Evolutionary conservation across 306 rosid genomes (phyloP), one percentile per base, ranked within the genome.

Genomic region (Acacia melanoxylon): DNA sequence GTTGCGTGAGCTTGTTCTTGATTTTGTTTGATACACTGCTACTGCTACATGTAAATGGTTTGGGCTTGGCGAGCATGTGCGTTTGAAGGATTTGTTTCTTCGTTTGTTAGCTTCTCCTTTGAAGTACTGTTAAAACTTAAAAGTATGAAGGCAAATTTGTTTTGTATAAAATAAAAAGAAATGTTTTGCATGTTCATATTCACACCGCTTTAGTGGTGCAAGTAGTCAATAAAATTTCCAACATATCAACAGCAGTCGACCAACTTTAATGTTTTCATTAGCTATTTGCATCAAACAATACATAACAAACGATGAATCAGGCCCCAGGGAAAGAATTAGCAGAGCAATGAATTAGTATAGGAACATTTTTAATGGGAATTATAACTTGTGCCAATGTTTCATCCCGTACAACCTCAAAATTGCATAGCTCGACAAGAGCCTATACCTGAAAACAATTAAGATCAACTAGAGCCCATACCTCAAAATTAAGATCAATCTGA

Each of bases 371-470:
- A 17, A 19, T 8, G 46, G 25, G 72, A 27, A 41, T 68, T 7
- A 17, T 67, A 9, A 35, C n/a, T 6, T 12, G 16, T 41, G 73
- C 19, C 33, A 46, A 25, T 24, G 25, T 24, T 42, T 44, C 68
- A 63, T 77, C 77, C 56, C 48, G 22, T 49, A 56, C 51, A 76
- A 68, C 52, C 49, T 44, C 29, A 40, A 40, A 56, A 76, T 42
- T 58, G 72, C 77, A 75, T 77, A 49, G 45, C n/a, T 52, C 13
- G 20, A 67, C n/a, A 59, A 48, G 41, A 35, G 67, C 48, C 54
- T 41, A 72, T 45, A 72, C 16, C 73, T 27, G 59, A 16, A 54
- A 52, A 71, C 69, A 48, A 70, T 29, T 51, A 68, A 74, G 76
- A 48, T 61, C 48, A 78, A 68, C 78, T 35, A 70, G 65, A 37